Evolutionary conservation across 2,329 filamentous ascomycete species (phyloP).

Genomic region (Penicillium sp.): DNA sequence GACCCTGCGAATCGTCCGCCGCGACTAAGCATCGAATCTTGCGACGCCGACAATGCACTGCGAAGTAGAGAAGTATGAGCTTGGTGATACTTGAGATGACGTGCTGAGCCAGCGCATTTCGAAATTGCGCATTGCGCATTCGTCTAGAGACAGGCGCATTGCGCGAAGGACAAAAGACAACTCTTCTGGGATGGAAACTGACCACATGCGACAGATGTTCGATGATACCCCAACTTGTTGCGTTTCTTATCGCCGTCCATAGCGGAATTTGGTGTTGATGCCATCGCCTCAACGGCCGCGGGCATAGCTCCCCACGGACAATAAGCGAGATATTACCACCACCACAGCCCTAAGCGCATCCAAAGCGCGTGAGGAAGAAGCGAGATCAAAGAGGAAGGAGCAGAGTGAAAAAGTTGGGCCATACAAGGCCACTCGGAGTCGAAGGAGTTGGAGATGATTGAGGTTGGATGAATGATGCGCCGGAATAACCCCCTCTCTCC

Average conservation of each 20-base stretch:
- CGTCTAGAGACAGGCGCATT: neutral
- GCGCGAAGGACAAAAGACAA: slow-evolving; percentile 1
- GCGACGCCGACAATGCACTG: slow-evolving; percentile 87
- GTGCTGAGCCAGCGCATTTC: neutral
- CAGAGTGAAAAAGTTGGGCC: slow-evolving; percentile 3
- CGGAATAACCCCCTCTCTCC: neutral
- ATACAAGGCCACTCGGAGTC: slow-evolving; percentile 2
- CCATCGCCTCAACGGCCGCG: slow-evolving; percentile 39
- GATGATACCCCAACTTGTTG: slow-evolving; percentile 94
- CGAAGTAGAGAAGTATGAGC: slow-evolving; percentile 26
- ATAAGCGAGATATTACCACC: slow-evolving; percentile 17
- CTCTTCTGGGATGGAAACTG: slow-evolving; percentile 51
- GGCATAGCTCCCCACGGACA: slow-evolving; percentile 41
- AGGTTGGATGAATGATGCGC: neutral
- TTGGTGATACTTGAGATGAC: slow-evolving; percentile 1
- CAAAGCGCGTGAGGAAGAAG: slow-evolving; percentile 19
- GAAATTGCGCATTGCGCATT: neutral
- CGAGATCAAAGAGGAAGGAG: neutral
- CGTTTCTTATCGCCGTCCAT: slow-evolving; percentile 69
- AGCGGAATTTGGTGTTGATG: slow-evolving; percentile 37
- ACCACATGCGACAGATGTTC: slow-evolving; percentile 95
- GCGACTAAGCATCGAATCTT: slow-evolving; percentile 91
- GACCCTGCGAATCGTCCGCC: slow-evolving; percentile 70
- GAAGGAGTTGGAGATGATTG: neutral
- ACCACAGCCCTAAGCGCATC: slow-evolving; percentile 30